Conservation (phyloP, 129 eudicot species). For the Apium graveolens region DNA sequence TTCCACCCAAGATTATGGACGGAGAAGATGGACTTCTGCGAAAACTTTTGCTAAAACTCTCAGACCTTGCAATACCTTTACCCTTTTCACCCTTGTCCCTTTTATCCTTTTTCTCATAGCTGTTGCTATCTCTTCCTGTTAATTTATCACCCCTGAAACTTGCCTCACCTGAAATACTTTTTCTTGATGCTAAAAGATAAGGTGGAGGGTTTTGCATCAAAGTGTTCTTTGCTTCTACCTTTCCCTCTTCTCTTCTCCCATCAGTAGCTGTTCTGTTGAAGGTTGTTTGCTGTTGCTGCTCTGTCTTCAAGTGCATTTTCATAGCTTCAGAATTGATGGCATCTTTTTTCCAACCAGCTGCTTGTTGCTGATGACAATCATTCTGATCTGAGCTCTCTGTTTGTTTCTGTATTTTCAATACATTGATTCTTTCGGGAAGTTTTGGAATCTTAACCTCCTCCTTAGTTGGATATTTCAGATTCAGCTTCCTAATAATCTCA, state of each 20-base stretch:
- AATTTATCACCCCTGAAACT: conserved; percentile 19
- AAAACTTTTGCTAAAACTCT: conserved; percentile 58
- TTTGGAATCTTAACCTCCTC: conserved; percentile 18
- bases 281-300: background rate
- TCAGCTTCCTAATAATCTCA: conserved; percentile 58
- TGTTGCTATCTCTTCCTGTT: conserved; percentile 21
- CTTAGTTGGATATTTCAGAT: conserved; percentile 56
- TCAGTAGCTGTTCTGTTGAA: background rate
- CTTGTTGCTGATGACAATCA: background rate
- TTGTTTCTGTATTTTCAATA: background rate
- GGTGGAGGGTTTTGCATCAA: conserved; percentile 52
- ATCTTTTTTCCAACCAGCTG: background rate
- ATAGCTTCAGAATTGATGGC: conserved; percentile 6
- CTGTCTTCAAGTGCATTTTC: conserved; percentile 3
- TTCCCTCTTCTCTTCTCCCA: conserved; percentile 12
- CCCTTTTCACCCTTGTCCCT: conserved; percentile 35
- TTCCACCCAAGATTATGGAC: conserved; percentile 57
- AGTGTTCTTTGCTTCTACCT: conserved; percentile 14
- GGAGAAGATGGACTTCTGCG: conserved; percentile 93
- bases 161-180: conserved; percentile 20
- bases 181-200: conserved; percentile 25
- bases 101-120: conserved; percentile 32
- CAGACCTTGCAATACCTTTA: conserved; percentile 48
- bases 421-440: conserved; percentile 14
- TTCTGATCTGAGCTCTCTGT: conserved; percentile 2